Evolutionary conservation across 2,329 filamentous ascomycete genomes (phyloP).

Genomic region (Ceratocystis variospora): DNA sequence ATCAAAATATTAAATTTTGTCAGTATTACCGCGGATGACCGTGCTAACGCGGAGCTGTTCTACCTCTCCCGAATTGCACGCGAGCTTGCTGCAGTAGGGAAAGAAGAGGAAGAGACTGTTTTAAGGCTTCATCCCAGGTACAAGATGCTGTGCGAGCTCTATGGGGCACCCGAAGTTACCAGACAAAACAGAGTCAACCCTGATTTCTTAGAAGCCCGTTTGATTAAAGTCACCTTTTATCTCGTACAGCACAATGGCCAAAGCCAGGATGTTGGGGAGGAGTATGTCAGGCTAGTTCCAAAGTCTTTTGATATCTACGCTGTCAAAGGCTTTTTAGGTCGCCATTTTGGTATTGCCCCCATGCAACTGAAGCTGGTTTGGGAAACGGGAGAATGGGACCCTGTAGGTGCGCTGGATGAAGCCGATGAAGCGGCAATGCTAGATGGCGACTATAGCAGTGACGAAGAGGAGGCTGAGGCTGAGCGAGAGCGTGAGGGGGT

Average conservation of each 20-base stretch:
- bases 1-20: conserved; percentile 63
- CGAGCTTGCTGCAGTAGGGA: conserved; percentile 50
- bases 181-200: conserved; percentile 51
- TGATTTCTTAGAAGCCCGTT: conserved; percentile 65
- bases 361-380: conserved; percentile 56
- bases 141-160: conserved; percentile 55
- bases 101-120: conserved; percentile 38
- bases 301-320: conserved; percentile 67
- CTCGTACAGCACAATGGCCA: not conserved
- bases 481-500: conserved; percentile 26
- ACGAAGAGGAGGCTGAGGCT: conserved; percentile 35
- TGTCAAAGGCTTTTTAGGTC: conserved; percentile 64
- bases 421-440: conserved; percentile 36
- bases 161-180: conserved; percentile 56
- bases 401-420: conserved; percentile 49
- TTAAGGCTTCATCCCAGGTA: conserved; percentile 57
- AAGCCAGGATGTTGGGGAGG: conserved; percentile 23
- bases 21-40: conserved; percentile 55
- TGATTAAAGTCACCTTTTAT: conserved; percentile 51
- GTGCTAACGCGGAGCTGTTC: conserved; percentile 81
- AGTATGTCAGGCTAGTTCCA: conserved; percentile 44
- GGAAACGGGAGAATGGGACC: conserved; percentile 88
- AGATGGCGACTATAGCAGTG: conserved; percentile 37
- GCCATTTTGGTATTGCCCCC: conserved; percentile 51
- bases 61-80: conserved; percentile 75